Percentiles rank a stretch among this genome's conserved stretches.
These are phyloP conservation scores for Cucurbita ficifolia DNA, from an alignment of 306 rosid genomes.

Conservation along the genomic window DNA sequence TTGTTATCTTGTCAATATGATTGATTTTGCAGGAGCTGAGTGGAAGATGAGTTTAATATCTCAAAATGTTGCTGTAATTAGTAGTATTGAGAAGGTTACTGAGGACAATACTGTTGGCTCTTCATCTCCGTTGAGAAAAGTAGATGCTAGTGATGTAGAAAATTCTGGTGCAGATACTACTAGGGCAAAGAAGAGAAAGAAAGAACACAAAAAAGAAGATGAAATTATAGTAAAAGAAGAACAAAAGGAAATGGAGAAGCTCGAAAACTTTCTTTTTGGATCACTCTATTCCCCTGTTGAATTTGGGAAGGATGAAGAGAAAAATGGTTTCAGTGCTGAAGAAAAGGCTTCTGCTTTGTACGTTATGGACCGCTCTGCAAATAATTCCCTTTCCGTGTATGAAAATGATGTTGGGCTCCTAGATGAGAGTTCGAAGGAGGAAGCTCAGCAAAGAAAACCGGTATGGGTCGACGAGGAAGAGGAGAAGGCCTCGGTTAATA, in stretches of 20 bases:
- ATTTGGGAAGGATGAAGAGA: conserved; percentile 45
- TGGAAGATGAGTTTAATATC: conserved; percentile 69
- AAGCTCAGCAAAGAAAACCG: conserved; percentile 39
- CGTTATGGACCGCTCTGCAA: conserved; percentile 58
- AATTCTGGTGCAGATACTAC: conserved; percentile 10
- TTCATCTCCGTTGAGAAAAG: conserved; percentile 11
- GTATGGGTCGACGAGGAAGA: conserved; percentile 91
- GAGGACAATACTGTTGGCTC: conserved; percentile 19
- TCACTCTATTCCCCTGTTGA: conserved; percentile 53
- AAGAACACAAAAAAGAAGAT: conserved; percentile 19
- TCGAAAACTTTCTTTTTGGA: conserved; percentile 60
- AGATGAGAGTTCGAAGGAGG: conserved; percentile 22
- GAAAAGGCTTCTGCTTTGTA: conserved; percentile 31
- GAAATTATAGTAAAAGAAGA: conserved; percentile 28
- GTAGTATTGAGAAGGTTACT: conserved; percentile 19
- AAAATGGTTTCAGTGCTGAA: conserved; percentile 6
- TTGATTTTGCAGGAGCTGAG: conserved; percentile 20
- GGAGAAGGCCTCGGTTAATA: conserved; percentile 38
- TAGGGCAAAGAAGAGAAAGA: conserved; percentile 45
- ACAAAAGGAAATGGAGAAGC: conserved; percentile 57
- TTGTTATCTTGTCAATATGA: neutral
- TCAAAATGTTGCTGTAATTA: conserved; percentile 27
- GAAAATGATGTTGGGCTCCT: conserved; percentile 25
- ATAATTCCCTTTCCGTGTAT: conserved; percentile 18
- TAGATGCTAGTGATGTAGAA: conserved; percentile 11